phyloP scores from a whole-genome alignment of 2,329 filamentous ascomycete genomes.

The Hirsutella rhossiliensis region DNA sequence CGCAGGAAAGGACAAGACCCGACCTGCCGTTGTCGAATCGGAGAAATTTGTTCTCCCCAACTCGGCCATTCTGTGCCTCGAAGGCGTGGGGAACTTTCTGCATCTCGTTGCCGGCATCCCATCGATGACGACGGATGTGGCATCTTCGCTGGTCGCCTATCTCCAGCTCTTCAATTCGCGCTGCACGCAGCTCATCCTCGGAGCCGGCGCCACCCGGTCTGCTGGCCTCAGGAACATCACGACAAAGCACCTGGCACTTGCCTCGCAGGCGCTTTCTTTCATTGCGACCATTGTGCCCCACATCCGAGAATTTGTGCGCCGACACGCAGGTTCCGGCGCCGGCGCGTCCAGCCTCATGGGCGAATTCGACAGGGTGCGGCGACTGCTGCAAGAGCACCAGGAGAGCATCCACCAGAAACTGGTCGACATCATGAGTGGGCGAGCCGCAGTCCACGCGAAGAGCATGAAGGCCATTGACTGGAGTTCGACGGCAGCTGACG shows the following conservation, averaged over 20 bases:
- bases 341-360: constrained; percentile 51
- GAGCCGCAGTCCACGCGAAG: constrained; percentile 62
- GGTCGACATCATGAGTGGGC: constrained; percentile 79
- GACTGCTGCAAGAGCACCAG: constrained; percentile 80
- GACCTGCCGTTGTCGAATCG: constrained; percentile 67
- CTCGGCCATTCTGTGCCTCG: constrained; percentile 70
- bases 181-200: constrained; percentile 90
- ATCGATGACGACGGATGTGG: constrained; percentile 77
- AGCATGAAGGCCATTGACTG: constrained; percentile 66
- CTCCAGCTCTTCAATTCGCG: constrained; percentile 91
- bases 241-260: constrained; percentile 85
- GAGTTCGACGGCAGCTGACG: constrained; percentile 37
- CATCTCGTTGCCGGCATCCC: constrained; percentile 77
- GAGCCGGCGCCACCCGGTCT: constrained; percentile 78
- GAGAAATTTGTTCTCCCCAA: constrained; percentile 78
- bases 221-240: constrained; percentile 94
- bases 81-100: constrained; percentile 71
- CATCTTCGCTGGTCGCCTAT: constrained; percentile 68
- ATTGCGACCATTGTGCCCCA: constrained; percentile 80
- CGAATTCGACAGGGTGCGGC: constrained; percentile 81
- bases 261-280: constrained; percentile 80
- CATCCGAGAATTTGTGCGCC: constrained; percentile 78
- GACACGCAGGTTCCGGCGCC: constrained; percentile 48
- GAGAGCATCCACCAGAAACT: constrained; percentile 85
- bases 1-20: constrained; percentile 48